These are phyloP conservation scores for Pulveroboletus frians DNA, from an alignment of 768 basidiomycete species.

Conservation along the genomic window DNA sequence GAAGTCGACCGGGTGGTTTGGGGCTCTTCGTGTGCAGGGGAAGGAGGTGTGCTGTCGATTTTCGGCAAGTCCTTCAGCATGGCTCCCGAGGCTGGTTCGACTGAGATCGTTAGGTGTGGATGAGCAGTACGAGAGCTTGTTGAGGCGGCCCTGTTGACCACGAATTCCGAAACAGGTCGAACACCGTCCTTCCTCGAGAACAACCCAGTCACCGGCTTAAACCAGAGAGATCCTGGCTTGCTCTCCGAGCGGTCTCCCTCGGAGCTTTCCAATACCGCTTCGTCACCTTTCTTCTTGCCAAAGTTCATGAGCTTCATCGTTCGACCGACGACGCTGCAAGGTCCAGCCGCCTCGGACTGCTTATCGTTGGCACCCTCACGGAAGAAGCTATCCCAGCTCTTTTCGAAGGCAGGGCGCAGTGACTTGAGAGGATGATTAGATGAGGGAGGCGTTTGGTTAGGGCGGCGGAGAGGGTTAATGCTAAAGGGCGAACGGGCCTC, in stretches of 20 bases:
- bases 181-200: constrained; percentile 23
- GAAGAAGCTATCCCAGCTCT: constrained; percentile 45
- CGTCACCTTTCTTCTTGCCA: constrained; percentile 37
- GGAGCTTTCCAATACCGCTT: constrained; percentile 22
- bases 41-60: constrained; percentile 28
- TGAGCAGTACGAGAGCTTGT: constrained; percentile 16
- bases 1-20: constrained; percentile 31
- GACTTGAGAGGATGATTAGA: constrained; percentile 21
- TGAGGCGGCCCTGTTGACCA: constrained; percentile 15
- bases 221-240: constrained; percentile 30
- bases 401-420: constrained; percentile 31
- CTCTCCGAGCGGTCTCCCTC: constrained; percentile 22
- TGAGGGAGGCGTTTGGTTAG: constrained; percentile 31
- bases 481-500: constrained; percentile 28
- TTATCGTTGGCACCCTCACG: constrained; percentile 21
- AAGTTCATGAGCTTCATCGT: constrained; percentile 42
- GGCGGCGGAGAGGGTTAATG: constrained; percentile 35
- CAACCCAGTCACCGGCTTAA: constrained; percentile 31
- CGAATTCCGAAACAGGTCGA: constrained; percentile 14
- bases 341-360: constrained; percentile 23
- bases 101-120: constrained; percentile 40
- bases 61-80: constrained; percentile 24
- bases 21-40: constrained; percentile 22
- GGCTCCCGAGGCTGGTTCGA: constrained; percentile 35
- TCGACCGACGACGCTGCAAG: constrained; percentile 23